Conservation (phyloP, 345 rosid species). For the Geranium brycei region DNA sequence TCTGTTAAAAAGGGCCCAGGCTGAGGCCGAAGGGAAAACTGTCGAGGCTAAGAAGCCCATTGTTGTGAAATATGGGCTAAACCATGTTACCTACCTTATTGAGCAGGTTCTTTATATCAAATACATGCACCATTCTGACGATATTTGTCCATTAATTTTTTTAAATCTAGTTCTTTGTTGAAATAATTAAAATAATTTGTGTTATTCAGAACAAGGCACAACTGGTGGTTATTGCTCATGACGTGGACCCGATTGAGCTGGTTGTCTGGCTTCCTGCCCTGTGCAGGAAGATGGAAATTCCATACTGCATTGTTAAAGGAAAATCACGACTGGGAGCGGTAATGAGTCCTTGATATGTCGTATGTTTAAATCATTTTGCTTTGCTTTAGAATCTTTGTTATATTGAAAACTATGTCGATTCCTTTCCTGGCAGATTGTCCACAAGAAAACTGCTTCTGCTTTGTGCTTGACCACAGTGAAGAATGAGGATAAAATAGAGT, state of each 20-base stretch:
- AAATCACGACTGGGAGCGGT: constrained; percentile 45
- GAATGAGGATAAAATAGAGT: constrained; percentile 69
- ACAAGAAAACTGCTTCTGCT: constrained; percentile 59
- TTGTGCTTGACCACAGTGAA: constrained; percentile 65
- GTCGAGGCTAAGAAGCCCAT: constrained; percentile 52
- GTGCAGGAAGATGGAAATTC: constrained; percentile 52
- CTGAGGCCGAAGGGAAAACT: constrained; percentile 54
- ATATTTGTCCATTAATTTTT: neutral
- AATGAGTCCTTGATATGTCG: neutral
- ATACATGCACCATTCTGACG: neutral
- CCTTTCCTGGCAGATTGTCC: constrained; percentile 37
- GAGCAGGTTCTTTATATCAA: constrained; percentile 33
- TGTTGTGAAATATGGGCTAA: constrained; percentile 62
- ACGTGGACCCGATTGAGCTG: constrained; percentile 47
- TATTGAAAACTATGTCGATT: too few species aligned
- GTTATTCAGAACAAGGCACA: constrained; percentile 54
- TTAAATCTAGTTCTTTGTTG: neutral
- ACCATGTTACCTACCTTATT: constrained; percentile 62
- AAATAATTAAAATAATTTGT: neutral
- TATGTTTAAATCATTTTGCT: too few species aligned
- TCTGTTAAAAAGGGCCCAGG: constrained; percentile 43
- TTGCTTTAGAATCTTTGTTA: too few species aligned
- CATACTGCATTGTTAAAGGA: constrained; percentile 46
- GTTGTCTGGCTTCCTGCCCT: constrained; percentile 56
- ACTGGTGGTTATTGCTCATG: constrained; percentile 44